phyloP scores from a whole-genome alignment of 805 yeast species.

The Yamadazyma olivae region DNA sequence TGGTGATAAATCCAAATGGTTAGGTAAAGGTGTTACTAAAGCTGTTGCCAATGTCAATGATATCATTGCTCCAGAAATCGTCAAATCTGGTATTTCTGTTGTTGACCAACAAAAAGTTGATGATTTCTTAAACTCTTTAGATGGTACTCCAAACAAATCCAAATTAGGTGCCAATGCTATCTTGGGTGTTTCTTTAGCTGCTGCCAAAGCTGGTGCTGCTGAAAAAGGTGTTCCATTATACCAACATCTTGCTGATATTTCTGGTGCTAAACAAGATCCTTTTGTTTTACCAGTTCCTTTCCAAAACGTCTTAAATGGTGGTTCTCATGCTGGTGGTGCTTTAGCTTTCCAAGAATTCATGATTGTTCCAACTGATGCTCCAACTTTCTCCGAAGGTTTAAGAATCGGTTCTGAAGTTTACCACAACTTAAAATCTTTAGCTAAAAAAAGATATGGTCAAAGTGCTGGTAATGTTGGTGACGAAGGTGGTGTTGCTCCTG shows the following conservation, averaged over 20 bases:
- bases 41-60: slow-evolving; percentile 96
- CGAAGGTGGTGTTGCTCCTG: slow-evolving; percentile 99
- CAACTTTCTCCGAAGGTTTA: slow-evolving; percentile 89
- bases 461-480: slow-evolving; percentile 99
- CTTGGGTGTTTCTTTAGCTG: slow-evolving; percentile 96
- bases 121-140: slow-evolving; percentile 79
- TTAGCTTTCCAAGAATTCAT: slow-evolving; percentile 99
- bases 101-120: slow-evolving; percentile 85
- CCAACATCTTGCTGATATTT: slow-evolving; percentile 80
- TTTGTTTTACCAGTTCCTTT: slow-evolving; percentile 97
- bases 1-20: slow-evolving; percentile 96
- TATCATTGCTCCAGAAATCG: slow-evolving; percentile 89
- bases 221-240: slow-evolving; percentile 91
- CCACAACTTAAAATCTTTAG: slow-evolving; percentile 90
- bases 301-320: slow-evolving; percentile 99
- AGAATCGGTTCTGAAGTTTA: slow-evolving; percentile 97
- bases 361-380: slow-evolving; percentile 95
- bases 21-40: slow-evolving; percentile 97
- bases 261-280: slow-evolving; percentile 72
- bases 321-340: slow-evolving; percentile 99
- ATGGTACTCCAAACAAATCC: slow-evolving; percentile 96
- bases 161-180: slow-evolving; percentile 99
- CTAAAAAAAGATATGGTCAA: slow-evolving; percentile 95
- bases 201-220: slow-evolving; percentile 98
- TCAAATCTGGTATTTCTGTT: slow-evolving; percentile 79